phyloP scores from a whole-genome alignment of 2,329 filamentous ascomycete genomes.

The Trichoderma lentiforme region DNA sequence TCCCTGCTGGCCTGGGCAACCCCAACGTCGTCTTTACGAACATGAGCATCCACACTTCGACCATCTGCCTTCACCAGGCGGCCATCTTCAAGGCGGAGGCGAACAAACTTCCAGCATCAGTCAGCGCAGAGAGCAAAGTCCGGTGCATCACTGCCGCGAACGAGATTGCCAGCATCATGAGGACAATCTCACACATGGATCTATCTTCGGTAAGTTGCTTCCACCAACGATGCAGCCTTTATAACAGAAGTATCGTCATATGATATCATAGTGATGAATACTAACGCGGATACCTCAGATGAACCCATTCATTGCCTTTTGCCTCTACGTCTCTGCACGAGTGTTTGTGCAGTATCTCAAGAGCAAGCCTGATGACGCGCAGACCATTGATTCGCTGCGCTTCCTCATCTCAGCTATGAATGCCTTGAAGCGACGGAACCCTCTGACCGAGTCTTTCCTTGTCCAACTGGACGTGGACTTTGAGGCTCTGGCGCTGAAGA shows the following conservation, averaged over 20 bases:
- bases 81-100: slow-evolving; percentile 97
- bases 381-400: slow-evolving; percentile 74
- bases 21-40: slow-evolving; percentile 90
- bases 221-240: not conserved
- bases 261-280: not conserved
- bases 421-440: slow-evolving; percentile 81
- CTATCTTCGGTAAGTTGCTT: slow-evolving; percentile 64
- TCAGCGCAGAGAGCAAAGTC: slow-evolving; percentile 86
- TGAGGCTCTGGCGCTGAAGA: slow-evolving; percentile 64
- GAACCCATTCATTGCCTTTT: slow-evolving; percentile 94
- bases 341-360: slow-evolving; percentile 98
- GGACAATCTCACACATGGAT: slow-evolving; percentile 88
- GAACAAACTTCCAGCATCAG: slow-evolving; percentile 70
- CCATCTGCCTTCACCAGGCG: slow-evolving; percentile 96
- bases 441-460: slow-evolving; percentile 89
- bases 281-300: slow-evolving; percentile 53
- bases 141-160: slow-evolving; percentile 90
- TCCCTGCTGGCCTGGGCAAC: slow-evolving; percentile 71
- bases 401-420: slow-evolving; percentile 91
- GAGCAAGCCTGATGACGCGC: slow-evolving; percentile 80
- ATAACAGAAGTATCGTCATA: not conserved
- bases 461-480: slow-evolving; percentile 91
- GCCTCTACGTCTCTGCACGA: slow-evolving; percentile 89
- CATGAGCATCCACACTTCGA: slow-evolving; percentile 95
- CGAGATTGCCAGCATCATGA: slow-evolving; percentile 93